A percentile compares a stretch with the other conserved stretches of the same genome.
phyloP scores from a whole-genome alignment of 768 basidiomycete species.

The Mycena rebaudengoi region DNA sequence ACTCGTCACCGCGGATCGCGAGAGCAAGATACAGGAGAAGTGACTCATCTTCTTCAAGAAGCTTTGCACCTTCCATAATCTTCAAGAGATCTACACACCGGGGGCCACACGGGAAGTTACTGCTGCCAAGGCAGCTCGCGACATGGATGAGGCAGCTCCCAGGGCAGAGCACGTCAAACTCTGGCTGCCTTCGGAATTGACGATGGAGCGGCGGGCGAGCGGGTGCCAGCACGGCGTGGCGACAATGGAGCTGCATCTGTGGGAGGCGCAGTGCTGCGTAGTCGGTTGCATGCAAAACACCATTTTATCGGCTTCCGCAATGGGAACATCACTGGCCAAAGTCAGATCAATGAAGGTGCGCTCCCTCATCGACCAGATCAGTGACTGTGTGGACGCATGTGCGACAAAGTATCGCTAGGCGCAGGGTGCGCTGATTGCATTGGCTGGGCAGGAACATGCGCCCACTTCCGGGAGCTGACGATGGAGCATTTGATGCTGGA shows the following conservation, averaged over 20 bases:
- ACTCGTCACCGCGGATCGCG: background rate
- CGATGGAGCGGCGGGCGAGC: background rate
- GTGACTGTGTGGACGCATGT: background rate
- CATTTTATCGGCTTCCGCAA: background rate
- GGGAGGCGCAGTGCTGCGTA: conserved; percentile 14
- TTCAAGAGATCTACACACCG: conserved; percentile 1
- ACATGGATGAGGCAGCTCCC: background rate
- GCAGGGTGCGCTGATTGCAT: background rate
- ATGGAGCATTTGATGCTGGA: background rate
- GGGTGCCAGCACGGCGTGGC: background rate
- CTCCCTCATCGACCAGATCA: background rate
- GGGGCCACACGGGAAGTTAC: background rate
- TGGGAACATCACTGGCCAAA: background rate
- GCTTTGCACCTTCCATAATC: background rate
- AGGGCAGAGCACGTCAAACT: conserved; percentile 2
- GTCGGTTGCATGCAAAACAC: background rate
- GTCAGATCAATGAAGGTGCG: background rate
- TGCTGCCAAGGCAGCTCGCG: background rate
- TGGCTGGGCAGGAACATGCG: background rate
- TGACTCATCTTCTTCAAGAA: background rate
- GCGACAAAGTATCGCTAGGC: background rate
- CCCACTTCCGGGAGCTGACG: too few relatives aligned
- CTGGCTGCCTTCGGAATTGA: conserved; percentile 1
- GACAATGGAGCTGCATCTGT: too few relatives aligned
- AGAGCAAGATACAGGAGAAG: conserved; percentile 6